Evolutionary conservation across 2,329 filamentous ascomycete species (phyloP).

Genomic region (Alternaria dauci): DNA sequence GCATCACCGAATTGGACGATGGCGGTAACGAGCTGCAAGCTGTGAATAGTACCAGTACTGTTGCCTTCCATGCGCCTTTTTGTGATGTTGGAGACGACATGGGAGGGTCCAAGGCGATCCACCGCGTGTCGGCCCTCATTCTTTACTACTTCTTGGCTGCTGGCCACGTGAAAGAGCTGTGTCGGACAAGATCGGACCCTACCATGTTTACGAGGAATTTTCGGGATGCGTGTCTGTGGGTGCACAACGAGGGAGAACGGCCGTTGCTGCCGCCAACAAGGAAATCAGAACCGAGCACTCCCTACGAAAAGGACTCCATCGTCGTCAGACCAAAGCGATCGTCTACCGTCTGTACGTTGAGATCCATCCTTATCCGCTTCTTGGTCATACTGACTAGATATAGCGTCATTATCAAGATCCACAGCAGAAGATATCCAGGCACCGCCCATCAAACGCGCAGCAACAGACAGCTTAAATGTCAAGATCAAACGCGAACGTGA

Average conservation of each 20-base stretch:
- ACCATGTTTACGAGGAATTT: slow-evolving; percentile 43
- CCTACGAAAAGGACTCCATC: slow-evolving; percentile 21
- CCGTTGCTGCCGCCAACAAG: slow-evolving; percentile 28
- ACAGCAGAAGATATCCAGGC: slow-evolving; percentile 15
- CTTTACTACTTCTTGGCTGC: slow-evolving; percentile 39
- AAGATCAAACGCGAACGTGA: slow-evolving; percentile 40
- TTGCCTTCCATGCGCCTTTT: slow-evolving; percentile 39
- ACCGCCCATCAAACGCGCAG: slow-evolving; percentile 28
- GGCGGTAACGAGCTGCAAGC: slow-evolving; percentile 31
- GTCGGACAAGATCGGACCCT: slow-evolving; percentile 34
- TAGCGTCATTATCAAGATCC: slow-evolving; percentile 19
- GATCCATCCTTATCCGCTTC: slow-evolving; percentile 16
- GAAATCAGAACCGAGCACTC: slow-evolving; percentile 28
- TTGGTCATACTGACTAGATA: slow-evolving; percentile 1
- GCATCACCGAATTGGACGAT: slow-evolving; percentile 27
- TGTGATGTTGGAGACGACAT: slow-evolving; percentile 39
- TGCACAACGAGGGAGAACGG: slow-evolving; percentile 36
- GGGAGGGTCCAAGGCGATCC: slow-evolving; percentile 37
- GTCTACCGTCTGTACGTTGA: slow-evolving; percentile 71
- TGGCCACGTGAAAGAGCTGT: slow-evolving; percentile 36
- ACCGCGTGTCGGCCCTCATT: slow-evolving; percentile 39
- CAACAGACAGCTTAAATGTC: slow-evolving; percentile 26
- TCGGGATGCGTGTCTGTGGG: slow-evolving; percentile 37
- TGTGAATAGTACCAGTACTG: slow-evolving; percentile 39
- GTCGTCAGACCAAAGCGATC: slow-evolving; percentile 67